phyloP scores from a whole-genome alignment of 2,329 filamentous ascomycete genomes.

The Xylariaceae sp. region DNA sequence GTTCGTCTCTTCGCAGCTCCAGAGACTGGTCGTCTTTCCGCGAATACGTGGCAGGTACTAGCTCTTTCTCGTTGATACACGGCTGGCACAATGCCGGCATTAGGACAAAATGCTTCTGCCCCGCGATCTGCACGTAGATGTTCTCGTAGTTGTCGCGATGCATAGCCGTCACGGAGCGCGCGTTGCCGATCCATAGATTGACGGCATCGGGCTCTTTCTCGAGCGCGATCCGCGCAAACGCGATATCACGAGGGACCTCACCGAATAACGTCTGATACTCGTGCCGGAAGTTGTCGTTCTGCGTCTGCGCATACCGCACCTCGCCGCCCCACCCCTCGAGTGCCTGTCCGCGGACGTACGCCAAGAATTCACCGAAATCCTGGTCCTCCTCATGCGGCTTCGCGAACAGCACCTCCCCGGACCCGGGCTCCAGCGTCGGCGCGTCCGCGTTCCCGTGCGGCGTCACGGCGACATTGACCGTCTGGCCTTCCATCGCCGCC shows the following conservation, averaged over 20 bases:
- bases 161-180: constrained; percentile 62
- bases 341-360: constrained; percentile 53
- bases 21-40: constrained; percentile 21
- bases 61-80: constrained; percentile 60
- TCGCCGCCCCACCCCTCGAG: constrained; percentile 31
- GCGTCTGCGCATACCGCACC: constrained; percentile 72
- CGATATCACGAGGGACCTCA: constrained; percentile 60
- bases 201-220: constrained; percentile 63
- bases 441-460: constrained; percentile 60
- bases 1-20: not conserved
- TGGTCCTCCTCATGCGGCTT: constrained; percentile 68
- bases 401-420: constrained; percentile 52
- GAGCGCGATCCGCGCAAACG: constrained; percentile 71
- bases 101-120: constrained; percentile 70
- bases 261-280: constrained; percentile 64
- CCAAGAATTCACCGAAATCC: constrained; percentile 58
- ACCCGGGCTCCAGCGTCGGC: constrained; percentile 37
- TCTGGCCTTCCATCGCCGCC: constrained; percentile 46
- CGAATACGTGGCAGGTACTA: constrained; percentile 57
- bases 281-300: constrained; percentile 76
- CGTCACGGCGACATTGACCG: constrained; percentile 75
- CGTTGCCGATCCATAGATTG: constrained; percentile 80
- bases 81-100: constrained; percentile 67
- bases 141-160: constrained; percentile 87
- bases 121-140: constrained; percentile 72